phyloP scores from a whole-genome alignment of 371 early-diverging fungal species.

The Nematocida displodere region DNA sequence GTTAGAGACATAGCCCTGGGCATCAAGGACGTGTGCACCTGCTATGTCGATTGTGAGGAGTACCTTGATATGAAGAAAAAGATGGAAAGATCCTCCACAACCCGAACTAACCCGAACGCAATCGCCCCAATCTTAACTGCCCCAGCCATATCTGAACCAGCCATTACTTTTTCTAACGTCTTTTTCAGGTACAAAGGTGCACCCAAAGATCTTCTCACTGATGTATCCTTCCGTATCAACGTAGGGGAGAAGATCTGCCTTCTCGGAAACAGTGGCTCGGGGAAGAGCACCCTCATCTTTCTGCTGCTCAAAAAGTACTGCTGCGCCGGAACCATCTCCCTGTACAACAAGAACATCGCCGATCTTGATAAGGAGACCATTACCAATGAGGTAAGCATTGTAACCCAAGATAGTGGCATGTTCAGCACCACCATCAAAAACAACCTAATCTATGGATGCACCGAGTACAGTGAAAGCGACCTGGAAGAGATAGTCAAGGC shows the following conservation, averaged over 20 bases:
- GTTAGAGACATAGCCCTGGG: constrained; percentile 32
- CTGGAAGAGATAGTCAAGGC: constrained; percentile 68
- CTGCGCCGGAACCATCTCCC: constrained; percentile 71
- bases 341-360: constrained; percentile 71
- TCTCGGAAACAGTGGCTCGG: constrained; percentile 94
- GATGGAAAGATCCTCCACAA: not conserved
- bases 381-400: constrained; percentile 71
- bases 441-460: constrained; percentile 70
- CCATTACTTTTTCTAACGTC: constrained; percentile 18
- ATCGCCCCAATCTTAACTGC: not conserved
- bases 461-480: constrained; percentile 60
- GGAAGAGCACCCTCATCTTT: constrained; percentile 87
- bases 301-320: constrained; percentile 74
- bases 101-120: not conserved
- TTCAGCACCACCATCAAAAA: constrained; percentile 73
- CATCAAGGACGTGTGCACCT: constrained; percentile 15
- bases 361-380: constrained; percentile 68
- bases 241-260: constrained; percentile 69
- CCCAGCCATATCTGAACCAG: not conserved
- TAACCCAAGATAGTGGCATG: constrained; percentile 77
- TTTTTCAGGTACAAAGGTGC: not conserved
- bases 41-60: constrained; percentile 31
- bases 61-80: not conserved
- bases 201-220: constrained; percentile 69
- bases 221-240: constrained; percentile 70